Evolutionary conservation across 768 basidiomycete genomes (phyloP).

Genomic region (Tubosaeta sp.): DNA sequence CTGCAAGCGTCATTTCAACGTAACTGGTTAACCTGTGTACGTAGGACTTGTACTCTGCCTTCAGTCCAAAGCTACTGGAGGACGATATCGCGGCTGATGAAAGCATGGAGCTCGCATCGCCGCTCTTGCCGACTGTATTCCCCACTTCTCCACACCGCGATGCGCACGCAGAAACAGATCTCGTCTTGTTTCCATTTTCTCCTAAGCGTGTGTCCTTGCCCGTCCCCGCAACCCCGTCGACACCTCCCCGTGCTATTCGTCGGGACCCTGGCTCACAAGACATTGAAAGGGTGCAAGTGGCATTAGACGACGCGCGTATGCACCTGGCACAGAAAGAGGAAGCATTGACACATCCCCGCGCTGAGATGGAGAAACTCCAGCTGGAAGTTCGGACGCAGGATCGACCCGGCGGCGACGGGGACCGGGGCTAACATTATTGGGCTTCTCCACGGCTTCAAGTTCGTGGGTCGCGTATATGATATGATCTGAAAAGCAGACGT

Average conservation of each 20-base stretch:
- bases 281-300: constrained; percentile 19
- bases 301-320: constrained; percentile 17
- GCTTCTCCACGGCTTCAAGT: not conserved
- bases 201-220: constrained; percentile 20
- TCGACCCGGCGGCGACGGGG: not conserved
- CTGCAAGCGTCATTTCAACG: not conserved
- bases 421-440: not conserved
- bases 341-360: constrained; percentile 16
- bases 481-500: not conserved
- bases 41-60: constrained; percentile 6
- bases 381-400: constrained; percentile 3
- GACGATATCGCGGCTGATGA: constrained; percentile 34
- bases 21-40: not conserved
- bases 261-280: constrained; percentile 14
- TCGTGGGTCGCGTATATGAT: too few relatives aligned
- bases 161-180: constrained; percentile 7
- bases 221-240: not conserved
- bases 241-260: not conserved
- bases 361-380: constrained; percentile 21
- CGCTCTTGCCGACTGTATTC: constrained; percentile 36
- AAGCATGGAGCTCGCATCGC: constrained; percentile 52
- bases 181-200: constrained; percentile 18
- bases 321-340: constrained; percentile 23
- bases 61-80: constrained; percentile 27
- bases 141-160: not conserved